These are phyloP conservation scores for Phytophthora hibernalis DNA, from an alignment of 352 stramenopile genomes.

Conservation along the genomic window DNA sequence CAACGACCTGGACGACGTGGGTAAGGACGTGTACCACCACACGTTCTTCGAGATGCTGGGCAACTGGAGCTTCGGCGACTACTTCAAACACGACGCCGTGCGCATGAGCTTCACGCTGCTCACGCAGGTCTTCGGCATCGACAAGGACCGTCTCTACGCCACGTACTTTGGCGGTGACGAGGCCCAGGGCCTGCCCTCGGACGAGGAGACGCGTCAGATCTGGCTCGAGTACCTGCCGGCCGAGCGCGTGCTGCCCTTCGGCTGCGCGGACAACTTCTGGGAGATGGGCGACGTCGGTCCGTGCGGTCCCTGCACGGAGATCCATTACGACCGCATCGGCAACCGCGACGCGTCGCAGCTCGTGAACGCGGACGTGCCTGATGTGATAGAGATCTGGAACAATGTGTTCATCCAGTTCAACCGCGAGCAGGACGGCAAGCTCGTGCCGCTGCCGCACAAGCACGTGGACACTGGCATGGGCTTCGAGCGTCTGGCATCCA, in stretches of 20 bases:
- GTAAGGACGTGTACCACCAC: slow-evolving; percentile 99
- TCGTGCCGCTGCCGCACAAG: slow-evolving; percentile 93
- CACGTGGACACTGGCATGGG: slow-evolving; percentile 99
- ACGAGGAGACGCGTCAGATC: slow-evolving; percentile 95
- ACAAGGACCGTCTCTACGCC: slow-evolving; percentile 95
- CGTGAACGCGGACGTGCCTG: slow-evolving; percentile 97
- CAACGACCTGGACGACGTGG: slow-evolving; percentile 99
- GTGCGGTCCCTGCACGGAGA: slow-evolving; percentile 99
- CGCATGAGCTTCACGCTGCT: slow-evolving; percentile 97
- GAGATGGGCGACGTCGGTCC: slow-evolving; percentile 99
- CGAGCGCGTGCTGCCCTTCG: slow-evolving; percentile 93
- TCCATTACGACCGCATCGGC: slow-evolving; percentile 99
- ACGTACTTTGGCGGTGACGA: slow-evolving; percentile 99
- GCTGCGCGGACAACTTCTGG: slow-evolving; percentile 99
- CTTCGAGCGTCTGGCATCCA: slow-evolving; percentile 95
- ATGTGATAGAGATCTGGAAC: slow-evolving; percentile 99
- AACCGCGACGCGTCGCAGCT: slow-evolving; percentile 91
- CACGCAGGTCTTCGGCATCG: slow-evolving; percentile 95
- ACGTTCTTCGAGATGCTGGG: slow-evolving; percentile 99
- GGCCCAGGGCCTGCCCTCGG: slow-evolving; percentile 67
- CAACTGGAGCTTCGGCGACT: slow-evolving; percentile 99
- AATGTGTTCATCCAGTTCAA: slow-evolving; percentile 99
- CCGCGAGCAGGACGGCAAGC: slow-evolving; percentile 89
- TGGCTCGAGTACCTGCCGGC: slow-evolving; percentile 90
- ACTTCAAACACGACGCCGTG: slow-evolving; percentile 99